Conservation (phyloP, 345 rosid species). For the Bruguiera sexangula region DNA sequence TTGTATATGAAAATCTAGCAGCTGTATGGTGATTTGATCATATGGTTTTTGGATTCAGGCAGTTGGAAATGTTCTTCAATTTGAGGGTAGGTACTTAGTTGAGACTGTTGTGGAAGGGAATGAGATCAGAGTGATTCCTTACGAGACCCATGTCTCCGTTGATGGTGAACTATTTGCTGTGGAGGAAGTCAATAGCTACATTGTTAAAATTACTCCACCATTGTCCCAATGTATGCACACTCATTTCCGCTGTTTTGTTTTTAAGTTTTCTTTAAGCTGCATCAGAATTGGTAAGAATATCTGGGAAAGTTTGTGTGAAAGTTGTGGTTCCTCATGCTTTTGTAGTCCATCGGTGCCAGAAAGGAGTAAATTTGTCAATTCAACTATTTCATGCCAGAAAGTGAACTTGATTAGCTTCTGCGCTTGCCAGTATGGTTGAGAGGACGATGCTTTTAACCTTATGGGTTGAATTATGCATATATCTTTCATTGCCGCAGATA, state of each 20-base stretch:
- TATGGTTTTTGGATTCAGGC: conserved; percentile 18
- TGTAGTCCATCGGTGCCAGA: background rate
- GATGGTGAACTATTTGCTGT: conserved; percentile 87
- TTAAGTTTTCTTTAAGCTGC: background rate
- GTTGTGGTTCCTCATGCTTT: background rate
- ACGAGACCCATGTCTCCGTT: conserved; percentile 63
- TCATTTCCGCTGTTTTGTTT: conserved; percentile 7
- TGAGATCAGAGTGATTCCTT: conserved; percentile 78
- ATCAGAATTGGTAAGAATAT: background rate
- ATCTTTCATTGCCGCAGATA: conserved; percentile 50
- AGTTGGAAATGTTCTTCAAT: conserved; percentile 71
- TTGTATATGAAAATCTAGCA: background rate
- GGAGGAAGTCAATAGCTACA: conserved; percentile 82
- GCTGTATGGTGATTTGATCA: background rate
- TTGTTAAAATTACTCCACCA: conserved; percentile 94
- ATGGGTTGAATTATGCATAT: background rate
- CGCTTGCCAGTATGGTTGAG: background rate
- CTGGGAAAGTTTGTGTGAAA: background rate
- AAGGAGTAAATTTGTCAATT: background rate
- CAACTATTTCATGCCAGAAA: background rate
- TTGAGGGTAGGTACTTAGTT: conserved; percentile 84
- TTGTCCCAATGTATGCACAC: conserved; percentile 72
- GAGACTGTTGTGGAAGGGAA: conserved; percentile 87
- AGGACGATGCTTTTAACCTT: background rate
- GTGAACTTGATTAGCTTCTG: background rate